Evolutionary conservation across 2,329 filamentous ascomycete genomes (phyloP), one percentile per base, ranked within the genome.

Genomic region (Fusarium protoensiforme): DNA sequence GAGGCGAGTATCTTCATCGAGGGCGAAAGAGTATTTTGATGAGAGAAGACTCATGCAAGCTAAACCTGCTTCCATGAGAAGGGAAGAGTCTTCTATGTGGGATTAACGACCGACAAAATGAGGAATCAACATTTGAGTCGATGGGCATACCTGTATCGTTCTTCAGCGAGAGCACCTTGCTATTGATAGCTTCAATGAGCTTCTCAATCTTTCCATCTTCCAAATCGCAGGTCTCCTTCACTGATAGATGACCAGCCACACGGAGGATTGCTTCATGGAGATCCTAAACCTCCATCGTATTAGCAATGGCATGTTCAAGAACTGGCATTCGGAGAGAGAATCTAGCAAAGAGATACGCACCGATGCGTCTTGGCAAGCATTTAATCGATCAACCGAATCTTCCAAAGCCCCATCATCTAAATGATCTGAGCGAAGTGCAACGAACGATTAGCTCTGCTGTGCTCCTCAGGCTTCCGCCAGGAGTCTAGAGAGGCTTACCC

Each of bases 21-120:
- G 61, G 11, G 11, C 7, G 7, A 61, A 24, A 2, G 59, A 51
- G 18, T 61, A 43, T 14, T 10, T 35, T 14, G 70, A 71, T 7
- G 71, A 70, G 10, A 84, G 66, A 4, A 78, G 33, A 3, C 66
- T 39, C 4, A 85, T 67, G 38, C 75, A 78, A 5, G 78, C 79
- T 11, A 82, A 67, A 3, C 68, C 75, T 20, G 73, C 72, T 68
- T 82, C 81, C 7, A 70, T 63, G 2, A 68, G 59, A 16, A 77
- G 61, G 9, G 65, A 61, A 8, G 43, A 41, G 3, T 16, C 24
- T 56, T 54, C 35, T 64, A 41, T 22, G 7, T 46, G 22, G 8
- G 54, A 61, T 69, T 27, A 53, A 62, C 48, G 13, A n/a, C 8
- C 24, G 16, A 51, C 14, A 7, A 43, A 36, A 18, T 43, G 31